Percentiles rank a stretch among this genome's conserved stretches.
Evolutionary conservation across 768 basidiomycete species (phyloP).

Genomic region (Suillus spraguei): DNA sequence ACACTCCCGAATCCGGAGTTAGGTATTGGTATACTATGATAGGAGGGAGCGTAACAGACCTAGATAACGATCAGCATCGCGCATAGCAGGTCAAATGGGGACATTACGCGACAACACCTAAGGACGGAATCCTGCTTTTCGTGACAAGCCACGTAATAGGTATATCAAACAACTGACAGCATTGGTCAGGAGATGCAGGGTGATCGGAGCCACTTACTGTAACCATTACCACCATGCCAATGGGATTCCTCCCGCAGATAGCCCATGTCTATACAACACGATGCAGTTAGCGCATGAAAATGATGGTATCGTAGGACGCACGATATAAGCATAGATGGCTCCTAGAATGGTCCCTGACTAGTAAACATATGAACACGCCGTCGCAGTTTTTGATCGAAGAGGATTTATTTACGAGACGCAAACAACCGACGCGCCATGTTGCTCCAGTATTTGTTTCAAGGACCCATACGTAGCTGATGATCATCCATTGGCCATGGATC

Average conservation of each 20-base stretch:
- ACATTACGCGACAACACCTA: slow-evolving; percentile 48
- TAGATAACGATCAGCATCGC: slow-evolving; percentile 17
- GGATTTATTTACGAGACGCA: slow-evolving; percentile 42
- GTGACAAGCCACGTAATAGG: slow-evolving; percentile 48
- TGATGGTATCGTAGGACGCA: slow-evolving; percentile 17
- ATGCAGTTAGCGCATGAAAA: neutral
- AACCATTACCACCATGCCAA: slow-evolving; percentile 41
- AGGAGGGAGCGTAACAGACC: slow-evolving; percentile 48
- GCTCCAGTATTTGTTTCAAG: slow-evolving; percentile 55
- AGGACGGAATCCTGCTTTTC: slow-evolving; percentile 38
- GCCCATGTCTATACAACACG: slow-evolving; percentile 34
- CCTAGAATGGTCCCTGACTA: slow-evolving; percentile 38
- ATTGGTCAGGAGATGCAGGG: slow-evolving; percentile 1
- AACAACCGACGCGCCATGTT: slow-evolving; percentile 48
- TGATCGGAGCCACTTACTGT: slow-evolving; percentile 32
- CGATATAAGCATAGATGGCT: slow-evolving; percentile 36
- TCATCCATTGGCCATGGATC: slow-evolving; percentile 51
- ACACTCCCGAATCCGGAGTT: slow-evolving; percentile 24
- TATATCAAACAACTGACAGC: slow-evolving; percentile 42
- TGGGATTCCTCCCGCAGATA: slow-evolving; percentile 44
- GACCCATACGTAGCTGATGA: slow-evolving; percentile 53
- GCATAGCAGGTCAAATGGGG: neutral
- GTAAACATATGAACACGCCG: neutral
- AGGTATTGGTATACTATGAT: slow-evolving; percentile 38
- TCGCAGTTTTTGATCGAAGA: neutral